Evolutionary conservation across 176 grass and related monocot genomes (phyloP).

Genomic region (Triticum turgidum): DNA sequence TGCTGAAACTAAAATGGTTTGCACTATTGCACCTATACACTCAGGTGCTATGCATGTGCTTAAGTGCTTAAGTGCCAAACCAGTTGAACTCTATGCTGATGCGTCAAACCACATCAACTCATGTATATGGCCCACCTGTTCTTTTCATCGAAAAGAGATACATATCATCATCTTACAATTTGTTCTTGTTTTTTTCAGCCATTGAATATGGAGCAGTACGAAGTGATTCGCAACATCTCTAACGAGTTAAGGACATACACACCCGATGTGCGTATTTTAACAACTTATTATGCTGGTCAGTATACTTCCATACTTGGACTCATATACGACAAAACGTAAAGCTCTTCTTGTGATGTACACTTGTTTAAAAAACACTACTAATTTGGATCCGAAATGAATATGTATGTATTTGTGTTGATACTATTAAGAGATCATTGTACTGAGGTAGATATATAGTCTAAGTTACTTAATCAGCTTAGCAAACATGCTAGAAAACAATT

Average conservation of each 20-base stretch:
- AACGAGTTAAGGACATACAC: constrained; percentile 79
- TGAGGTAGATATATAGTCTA: background rate
- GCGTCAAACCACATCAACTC: background rate
- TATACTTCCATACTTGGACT: constrained; percentile 21
- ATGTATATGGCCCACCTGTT: background rate
- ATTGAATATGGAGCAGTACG: constrained; percentile 84
- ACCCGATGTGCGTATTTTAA: constrained; percentile 83
- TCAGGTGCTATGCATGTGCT: background rate
- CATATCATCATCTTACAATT: constrained; percentile 24
- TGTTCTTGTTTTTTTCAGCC: constrained; percentile 72
- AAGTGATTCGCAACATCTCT: constrained; percentile 84
- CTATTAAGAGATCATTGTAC: constrained; percentile 15
- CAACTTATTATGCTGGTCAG: constrained; percentile 94
- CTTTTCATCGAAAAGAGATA: constrained; percentile 1
- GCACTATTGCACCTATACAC: background rate
- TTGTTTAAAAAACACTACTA: background rate
- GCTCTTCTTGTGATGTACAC: background rate
- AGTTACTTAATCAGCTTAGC: constrained; percentile 18
- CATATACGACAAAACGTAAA: background rate
- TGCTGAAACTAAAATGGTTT: background rate
- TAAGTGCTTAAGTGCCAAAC: background rate
- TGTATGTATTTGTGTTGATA: background rate
- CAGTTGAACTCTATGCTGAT: constrained; percentile 4
- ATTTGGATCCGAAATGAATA: background rate
- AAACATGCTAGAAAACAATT: background rate